phyloP scores from a whole-genome alignment of 208 protist species.

The Trypanosoma melophagium region DNA sequence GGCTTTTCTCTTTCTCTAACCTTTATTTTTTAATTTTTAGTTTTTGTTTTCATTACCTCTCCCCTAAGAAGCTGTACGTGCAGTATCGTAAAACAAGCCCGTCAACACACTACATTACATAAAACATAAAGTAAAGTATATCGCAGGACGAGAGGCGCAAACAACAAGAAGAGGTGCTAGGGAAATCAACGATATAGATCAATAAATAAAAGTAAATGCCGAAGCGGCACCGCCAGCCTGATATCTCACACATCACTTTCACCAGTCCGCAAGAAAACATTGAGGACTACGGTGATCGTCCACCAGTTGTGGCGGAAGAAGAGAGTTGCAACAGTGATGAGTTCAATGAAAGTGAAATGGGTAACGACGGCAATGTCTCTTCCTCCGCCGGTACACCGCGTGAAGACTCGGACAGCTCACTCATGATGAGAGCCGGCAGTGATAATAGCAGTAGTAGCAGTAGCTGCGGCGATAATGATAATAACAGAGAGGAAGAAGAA shows the following conservation, averaged over 20 bases:
- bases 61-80: too few species aligned
- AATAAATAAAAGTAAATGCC: slow-evolving; percentile 38
- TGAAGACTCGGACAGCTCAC: slow-evolving; percentile 14
- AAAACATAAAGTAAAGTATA: too few species aligned
- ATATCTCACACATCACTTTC: slow-evolving; percentile 10
- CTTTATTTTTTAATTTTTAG: too few species aligned
- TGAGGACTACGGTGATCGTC: slow-evolving; percentile 35
- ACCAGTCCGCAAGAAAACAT: neutral
- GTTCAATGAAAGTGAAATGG: slow-evolving; percentile 41
- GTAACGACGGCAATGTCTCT: slow-evolving; percentile 62
- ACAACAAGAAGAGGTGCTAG: too few species aligned
- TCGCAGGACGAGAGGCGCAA: too few species aligned
- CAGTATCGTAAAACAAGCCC: too few species aligned
- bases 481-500: slow-evolving; percentile 36
- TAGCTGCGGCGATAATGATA: slow-evolving; percentile 19
- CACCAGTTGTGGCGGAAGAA: slow-evolving; percentile 8
- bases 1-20: too few species aligned
- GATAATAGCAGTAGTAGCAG: slow-evolving; percentile 4
- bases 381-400: slow-evolving; percentile 26
- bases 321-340: slow-evolving; percentile 27
- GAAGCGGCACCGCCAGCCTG: slow-evolving; percentile 76
- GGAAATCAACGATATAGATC: neutral
- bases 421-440: neutral
- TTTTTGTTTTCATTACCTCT: too few species aligned
- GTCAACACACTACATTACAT: too few species aligned